Evolutionary conservation across 2,329 filamentous ascomycete genomes (phyloP), one percentile per base, ranked within the genome.

Genomic region (Fusarium sp.): DNA sequence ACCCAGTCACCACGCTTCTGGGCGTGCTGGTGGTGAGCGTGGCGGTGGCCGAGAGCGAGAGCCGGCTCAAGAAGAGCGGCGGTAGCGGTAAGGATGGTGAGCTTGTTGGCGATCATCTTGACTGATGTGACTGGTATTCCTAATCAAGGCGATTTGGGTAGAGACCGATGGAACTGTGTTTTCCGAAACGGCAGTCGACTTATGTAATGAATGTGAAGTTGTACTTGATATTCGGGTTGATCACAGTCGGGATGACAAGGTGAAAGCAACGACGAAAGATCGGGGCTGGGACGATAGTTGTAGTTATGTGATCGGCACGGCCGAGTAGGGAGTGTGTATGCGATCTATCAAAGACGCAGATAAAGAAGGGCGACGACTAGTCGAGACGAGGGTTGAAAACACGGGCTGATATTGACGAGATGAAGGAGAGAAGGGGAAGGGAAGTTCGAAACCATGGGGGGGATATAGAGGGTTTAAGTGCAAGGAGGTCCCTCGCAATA

Each of bases 301-400:
- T 67, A 68, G 56, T 67, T 72, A 70, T 70, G 42, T 59, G 67
- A 70, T 71, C 79, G 82, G 81, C 82, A 79, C 82, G 77, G 82
- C 81, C 80, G 81, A 76, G 68, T 78, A 76, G 79, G 70, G 79
- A 74, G 76, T 68, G 66, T 73, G 55, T 60, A 61, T 76, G 83
- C 82, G 70, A 82, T 87, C 86, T 88, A 77, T 88, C 86, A 87
- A 88, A 88, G 86, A 87, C 84, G 82, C 84, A 66, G 72, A 81
- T 77, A 79, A 78, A 52, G 74, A 78, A 78, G 66, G 77, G 70
- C 74, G 71, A 73, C 71, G 66, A 78, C 72, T 64, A 69, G 68
- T 70, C 67, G 52, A 71, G 71, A 59, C 77, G 74, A 78, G 72
- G 76, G 72, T 66, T 72, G 75, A 70, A 70, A 75, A 62, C 66